Evolutionary conservation across 2,329 filamentous ascomycete genomes (phyloP).

Genomic region (Rugonectria rugulosa): DNA sequence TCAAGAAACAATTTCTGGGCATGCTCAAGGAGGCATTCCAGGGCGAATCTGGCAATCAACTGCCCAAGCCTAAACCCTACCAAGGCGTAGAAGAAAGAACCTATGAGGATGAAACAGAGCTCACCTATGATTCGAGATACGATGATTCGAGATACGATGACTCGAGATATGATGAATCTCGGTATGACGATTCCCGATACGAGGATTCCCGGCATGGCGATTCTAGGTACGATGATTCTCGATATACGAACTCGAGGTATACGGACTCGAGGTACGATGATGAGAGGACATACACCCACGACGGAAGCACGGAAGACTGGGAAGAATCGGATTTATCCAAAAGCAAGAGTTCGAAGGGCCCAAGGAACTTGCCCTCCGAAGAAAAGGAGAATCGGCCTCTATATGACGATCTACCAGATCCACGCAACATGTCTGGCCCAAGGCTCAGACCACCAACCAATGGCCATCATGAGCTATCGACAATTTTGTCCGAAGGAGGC

Average conservation of each 20-base stretch:
- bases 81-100: conserved; percentile 55
- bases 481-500: conserved; percentile 62
- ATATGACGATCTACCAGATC: conserved; percentile 28
- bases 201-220: conserved; percentile 11
- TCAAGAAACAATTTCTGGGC: conserved; percentile 63
- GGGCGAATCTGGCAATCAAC: conserved; percentile 63
- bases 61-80: conserved; percentile 55
- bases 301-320: conserved; percentile 38
- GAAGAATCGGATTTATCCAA: conserved; percentile 36
- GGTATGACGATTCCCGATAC: conserved; percentile 16
- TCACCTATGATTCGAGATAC: conserved; percentile 31
- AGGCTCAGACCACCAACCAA: conserved; percentile 59
- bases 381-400: conserved; percentile 30
- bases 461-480: conserved; percentile 63
- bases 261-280: conserved; percentile 25
- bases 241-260: conserved; percentile 3
- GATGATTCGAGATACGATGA: conserved; percentile 29
- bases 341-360: conserved; percentile 20
- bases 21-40: conserved; percentile 68
- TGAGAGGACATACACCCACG: conserved; percentile 26
- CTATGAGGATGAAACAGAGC: conserved; percentile 39
- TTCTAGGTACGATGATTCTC: conserved; percentile 8
- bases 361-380: conserved; percentile 29
- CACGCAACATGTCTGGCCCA: conserved; percentile 43
- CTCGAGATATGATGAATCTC: conserved; percentile 27